Conservation (phyloP, 2,329 filamentous ascomycete species). For the Curvularia sp. region DNA sequence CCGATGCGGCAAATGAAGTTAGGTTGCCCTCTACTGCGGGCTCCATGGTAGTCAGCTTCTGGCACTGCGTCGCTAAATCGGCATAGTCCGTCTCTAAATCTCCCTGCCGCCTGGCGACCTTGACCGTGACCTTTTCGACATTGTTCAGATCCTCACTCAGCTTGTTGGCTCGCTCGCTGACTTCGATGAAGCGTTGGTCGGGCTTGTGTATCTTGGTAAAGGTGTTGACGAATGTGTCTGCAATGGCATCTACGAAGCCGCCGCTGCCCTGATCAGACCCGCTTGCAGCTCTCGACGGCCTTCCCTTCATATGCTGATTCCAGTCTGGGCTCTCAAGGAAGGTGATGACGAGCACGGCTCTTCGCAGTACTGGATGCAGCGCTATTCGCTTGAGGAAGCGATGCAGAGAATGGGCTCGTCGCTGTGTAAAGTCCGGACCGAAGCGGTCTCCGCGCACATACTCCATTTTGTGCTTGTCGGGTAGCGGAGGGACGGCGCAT, state of each 20-base stretch:
- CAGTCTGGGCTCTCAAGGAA: constrained; percentile 95
- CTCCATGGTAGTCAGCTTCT: constrained; percentile 88
- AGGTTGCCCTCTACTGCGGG: constrained; percentile 83
- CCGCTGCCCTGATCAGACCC: constrained; percentile 54
- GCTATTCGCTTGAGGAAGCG: constrained; percentile 87
- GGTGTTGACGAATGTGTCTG: constrained; percentile 95
- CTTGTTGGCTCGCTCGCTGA: constrained; percentile 90
- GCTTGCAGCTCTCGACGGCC: constrained; percentile 69
- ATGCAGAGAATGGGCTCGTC: constrained; percentile 87
- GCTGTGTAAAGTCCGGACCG: constrained; percentile 86
- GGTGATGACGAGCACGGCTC: constrained; percentile 79
- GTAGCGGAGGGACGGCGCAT: constrained; percentile 90
- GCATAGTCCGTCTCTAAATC: constrained; percentile 88
- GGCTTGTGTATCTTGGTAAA: constrained; percentile 97
- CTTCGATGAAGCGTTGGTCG: constrained; percentile 92
- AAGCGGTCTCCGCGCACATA: constrained; percentile 97
- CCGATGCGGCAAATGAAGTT: constrained; percentile 83
- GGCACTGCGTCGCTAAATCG: constrained; percentile 92
- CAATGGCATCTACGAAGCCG: constrained; percentile 91
- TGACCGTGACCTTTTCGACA: constrained; percentile 93
- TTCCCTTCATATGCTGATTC: constrained; percentile 92
- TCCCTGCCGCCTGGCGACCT: constrained; percentile 84
- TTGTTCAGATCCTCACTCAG: constrained; percentile 88
- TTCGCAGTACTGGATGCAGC: constrained; percentile 85
- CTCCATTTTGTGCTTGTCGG: constrained; percentile 99